Conservation (phyloP, 192 early-diverging fungal genomes). For the Entomortierella lignicola region DNA sequence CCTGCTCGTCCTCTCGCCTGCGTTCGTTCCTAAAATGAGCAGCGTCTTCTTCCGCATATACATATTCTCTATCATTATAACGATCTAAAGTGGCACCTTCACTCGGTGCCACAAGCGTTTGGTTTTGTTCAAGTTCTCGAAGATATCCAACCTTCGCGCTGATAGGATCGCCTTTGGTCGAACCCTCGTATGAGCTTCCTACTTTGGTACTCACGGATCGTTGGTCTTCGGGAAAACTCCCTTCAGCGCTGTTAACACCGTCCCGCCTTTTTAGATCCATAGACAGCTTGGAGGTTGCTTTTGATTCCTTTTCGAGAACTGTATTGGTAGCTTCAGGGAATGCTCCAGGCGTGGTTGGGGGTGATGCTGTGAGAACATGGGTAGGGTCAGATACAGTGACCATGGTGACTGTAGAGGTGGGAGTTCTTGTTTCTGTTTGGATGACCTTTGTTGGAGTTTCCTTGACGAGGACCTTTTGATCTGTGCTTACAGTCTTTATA, state of each 20-base stretch:
- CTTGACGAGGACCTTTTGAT: conserved; percentile 26
- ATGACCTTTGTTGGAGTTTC: neutral
- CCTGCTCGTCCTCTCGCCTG: conserved; percentile 5
- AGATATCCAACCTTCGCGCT: conserved; percentile 4
- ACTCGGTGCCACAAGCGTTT: neutral
- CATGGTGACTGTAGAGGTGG: neutral
- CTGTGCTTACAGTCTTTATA: neutral
- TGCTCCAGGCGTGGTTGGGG: conserved; percentile 36
- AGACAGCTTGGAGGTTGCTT: neutral
- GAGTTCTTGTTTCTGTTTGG: neutral
- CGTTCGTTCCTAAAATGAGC: conserved; percentile 4
- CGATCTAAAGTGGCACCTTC: conserved; percentile 19
- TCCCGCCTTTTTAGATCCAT: neutral
- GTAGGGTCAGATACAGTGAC: conserved; percentile 5
- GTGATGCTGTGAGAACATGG: conserved; percentile 11
- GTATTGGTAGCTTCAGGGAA: conserved; percentile 9
- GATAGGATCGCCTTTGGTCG: neutral
- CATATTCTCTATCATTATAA: conserved; percentile 12
- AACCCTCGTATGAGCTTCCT: conserved; percentile 20
- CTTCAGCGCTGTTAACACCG: neutral
- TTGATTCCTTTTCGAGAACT: neutral
- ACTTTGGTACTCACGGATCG: conserved; percentile 42
- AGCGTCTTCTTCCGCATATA: conserved; percentile 7
- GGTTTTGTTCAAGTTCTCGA: conserved; percentile 9
- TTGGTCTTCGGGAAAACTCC: conserved; percentile 47